Evolutionary conservation across 495 filamentous ascomycete species (phyloP).

Genomic region (Trichoderma asperelloides): DNA sequence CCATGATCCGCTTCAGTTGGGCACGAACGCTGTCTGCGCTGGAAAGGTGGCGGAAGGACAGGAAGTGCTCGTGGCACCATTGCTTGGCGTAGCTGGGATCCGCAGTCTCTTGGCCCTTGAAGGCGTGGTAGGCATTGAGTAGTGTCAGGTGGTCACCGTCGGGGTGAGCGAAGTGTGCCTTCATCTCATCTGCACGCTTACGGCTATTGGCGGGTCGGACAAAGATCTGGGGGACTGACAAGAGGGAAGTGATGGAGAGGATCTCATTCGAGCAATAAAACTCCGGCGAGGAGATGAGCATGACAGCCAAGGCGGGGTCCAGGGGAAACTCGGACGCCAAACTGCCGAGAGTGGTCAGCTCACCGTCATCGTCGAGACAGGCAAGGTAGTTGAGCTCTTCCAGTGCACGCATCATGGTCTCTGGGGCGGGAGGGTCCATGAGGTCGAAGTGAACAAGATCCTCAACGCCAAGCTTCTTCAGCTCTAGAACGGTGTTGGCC

Average conservation of each 20-base stretch:
- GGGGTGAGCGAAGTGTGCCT: conserved; percentile 79
- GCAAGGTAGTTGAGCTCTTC: conserved; percentile 97
- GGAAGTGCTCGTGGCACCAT: conserved; percentile 97
- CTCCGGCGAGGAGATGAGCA: conserved; percentile 94
- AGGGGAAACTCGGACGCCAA: conserved; percentile 93
- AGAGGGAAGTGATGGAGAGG: conserved; percentile 83
- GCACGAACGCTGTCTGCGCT: conserved; percentile 88
- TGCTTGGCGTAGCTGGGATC: conserved; percentile 52
- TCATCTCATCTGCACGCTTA: conserved; percentile 97
- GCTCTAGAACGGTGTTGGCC: conserved; percentile 84
- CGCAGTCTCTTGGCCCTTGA: conserved; percentile 62
- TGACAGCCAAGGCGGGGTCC: conserved; percentile 90
- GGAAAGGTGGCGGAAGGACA: conserved; percentile 80
- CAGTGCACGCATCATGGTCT: conserved; percentile 96
- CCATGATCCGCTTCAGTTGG: conserved; percentile 94
- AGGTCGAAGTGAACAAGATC: conserved; percentile 97
- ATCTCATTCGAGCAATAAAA: conserved; percentile 99
- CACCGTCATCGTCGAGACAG: conserved; percentile 92
- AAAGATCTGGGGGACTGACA: conserved; percentile 93
- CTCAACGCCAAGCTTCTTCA: conserved; percentile 94
- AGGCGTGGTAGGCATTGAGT: conserved; percentile 97
- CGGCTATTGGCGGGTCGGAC: conserved; percentile 74
- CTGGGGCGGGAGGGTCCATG: conserved; percentile 97
- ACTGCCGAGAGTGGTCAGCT: conserved; percentile 75
- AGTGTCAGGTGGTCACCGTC: conserved; percentile 95